phyloP scores from a whole-genome alignment of 768 basidiomycete species.

The Calocybe cyanea region DNA sequence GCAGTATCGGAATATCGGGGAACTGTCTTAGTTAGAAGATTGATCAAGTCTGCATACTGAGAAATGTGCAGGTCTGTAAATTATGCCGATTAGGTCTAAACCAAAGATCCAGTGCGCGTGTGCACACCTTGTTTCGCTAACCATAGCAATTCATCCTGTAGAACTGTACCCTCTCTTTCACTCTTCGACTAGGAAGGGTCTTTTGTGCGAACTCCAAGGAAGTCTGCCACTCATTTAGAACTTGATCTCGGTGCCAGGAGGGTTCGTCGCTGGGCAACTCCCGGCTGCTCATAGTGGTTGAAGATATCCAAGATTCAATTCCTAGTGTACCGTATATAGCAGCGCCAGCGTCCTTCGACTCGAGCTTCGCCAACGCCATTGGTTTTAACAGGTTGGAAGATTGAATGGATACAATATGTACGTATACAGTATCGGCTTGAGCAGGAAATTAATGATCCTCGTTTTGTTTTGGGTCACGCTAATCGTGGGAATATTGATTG shows the following conservation, averaged over 20 bases:
- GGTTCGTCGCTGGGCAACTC: constrained; percentile 27
- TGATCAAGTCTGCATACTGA: constrained; percentile 55
- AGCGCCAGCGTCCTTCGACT: constrained; percentile 40
- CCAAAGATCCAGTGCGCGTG: no score
- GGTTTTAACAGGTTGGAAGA: constrained; percentile 32
- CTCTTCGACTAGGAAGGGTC: constrained; percentile 46
- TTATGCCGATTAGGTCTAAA: constrained; percentile 3
- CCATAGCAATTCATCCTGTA: constrained; percentile 58
- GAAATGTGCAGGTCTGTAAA: constrained; percentile 29
- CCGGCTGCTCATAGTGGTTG: constrained; percentile 27
- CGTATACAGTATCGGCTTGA: no score
- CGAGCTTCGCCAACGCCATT: constrained; percentile 44
- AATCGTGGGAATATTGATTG: no score
- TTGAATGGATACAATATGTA: background rate
- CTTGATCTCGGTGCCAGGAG: constrained; percentile 51
- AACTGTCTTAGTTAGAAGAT: constrained; percentile 70
- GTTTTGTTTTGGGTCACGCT: no score
- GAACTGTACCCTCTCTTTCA: constrained; percentile 54
- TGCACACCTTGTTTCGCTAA: constrained; percentile 54
- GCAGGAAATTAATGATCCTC: no score
- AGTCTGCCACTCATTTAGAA: constrained; percentile 51
- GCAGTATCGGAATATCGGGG: constrained; percentile 71
- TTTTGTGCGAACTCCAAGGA: constrained; percentile 53
- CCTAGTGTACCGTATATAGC: constrained; percentile 49
- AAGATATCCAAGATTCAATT: constrained; percentile 63